Evolutionary conservation across 768 basidiomycete genomes (phyloP), one percentile per base, ranked within the genome.

Genomic region (Amanita pseudoporphyria): DNA sequence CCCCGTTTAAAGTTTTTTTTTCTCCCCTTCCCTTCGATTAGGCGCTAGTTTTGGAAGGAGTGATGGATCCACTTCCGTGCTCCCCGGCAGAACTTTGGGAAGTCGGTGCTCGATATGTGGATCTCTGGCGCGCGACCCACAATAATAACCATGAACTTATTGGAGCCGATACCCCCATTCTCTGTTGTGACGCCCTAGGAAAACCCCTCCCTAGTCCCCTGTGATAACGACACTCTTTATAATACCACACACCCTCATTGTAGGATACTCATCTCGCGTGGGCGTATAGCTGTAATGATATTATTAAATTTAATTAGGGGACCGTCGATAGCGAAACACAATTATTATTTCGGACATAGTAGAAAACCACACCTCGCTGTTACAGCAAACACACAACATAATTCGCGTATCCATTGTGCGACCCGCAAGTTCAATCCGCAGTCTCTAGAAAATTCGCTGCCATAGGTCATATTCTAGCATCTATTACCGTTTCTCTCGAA

Each of bases 401-500:
- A n/a, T n/a, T n/a, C n/a, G n/a, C n/a, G n/a, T 28, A 28, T 28
- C 26, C 26, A 28, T 28, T 28, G 7, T 7, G 26, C 7, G 26
- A 7, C 7, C n/a, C n/a, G n/a, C n/a, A n/a, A n/a, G n/a, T n/a
- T n/a, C n/a, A n/a, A n/a, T n/a, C n/a, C n/a, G n/a, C n/a, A n/a
- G n/a, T n/a, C n/a, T n/a, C n/a, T n/a, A n/a, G n/a, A n/a, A n/a
- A n/a, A 35, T 5, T 35, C 33, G 3, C 4, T 35, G 33, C 33
- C 14, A 37, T 37, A 43, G 9, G n/a, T 16, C 28, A 43, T 30
- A 22, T 6, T 42, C 13, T 42, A 42, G 7, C 2, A 28, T 16
- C n/a, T 43, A 31, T 22, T 72, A 79, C 54, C 76, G 70, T 58
- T 71, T 73, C 72, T 97, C 94, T 67, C 87, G 88, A 45, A 97